Base-by-base conservation (phyloP, 805 yeast species). In the Nakazawaea ambrosiae region DNA sequence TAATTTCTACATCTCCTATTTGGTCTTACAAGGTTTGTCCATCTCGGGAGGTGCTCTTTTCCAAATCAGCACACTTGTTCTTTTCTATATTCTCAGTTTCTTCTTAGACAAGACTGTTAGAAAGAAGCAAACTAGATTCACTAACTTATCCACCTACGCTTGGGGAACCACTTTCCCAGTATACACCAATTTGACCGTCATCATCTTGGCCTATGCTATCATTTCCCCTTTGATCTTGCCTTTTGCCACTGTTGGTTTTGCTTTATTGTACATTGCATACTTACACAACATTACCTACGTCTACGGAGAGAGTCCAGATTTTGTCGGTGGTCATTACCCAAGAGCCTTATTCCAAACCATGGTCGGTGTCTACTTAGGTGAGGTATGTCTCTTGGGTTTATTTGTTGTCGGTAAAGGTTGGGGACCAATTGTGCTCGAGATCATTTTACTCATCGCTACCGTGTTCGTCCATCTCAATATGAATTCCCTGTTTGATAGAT, bases 391-490 rank as follows among this genome's bases (percentile, higher is more conserved):
- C 45, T 55, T 92, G 37, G 97, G 96, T 39, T 59, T 92, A 39
- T 89, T 87, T 55, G 84, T 76, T 14, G 94, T 90, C 39, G 88
- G 94, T 44, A 86, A 86, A 66, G 82, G 94, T 29, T 90, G 96
- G 96, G 97, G 96, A 31, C 95, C 96, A 26, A 70, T 88, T 45
- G 84, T 80, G 3, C 60, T 90, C 37, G 85, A 83, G 56, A 78
- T 76, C 2, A 66, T 89, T 36, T 66, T 81, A 29, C 50, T 86
- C 11, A 73, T 70, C 7, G 58, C 70, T 46, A 86, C 97, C 0
- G 71, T 72, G 4, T 80, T 85, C 53, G 67, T 74, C 41, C 96
- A 90, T 50, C 14, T 75, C 22, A 71, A 75, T 45, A 57, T 90
- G 53, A 74, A 69, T 44, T 44, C 53, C 7, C 86, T 96, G 0